phyloP scores from a whole-genome alignment of 2,329 filamentous ascomycete genomes.

The Fusarium redolens region DNA sequence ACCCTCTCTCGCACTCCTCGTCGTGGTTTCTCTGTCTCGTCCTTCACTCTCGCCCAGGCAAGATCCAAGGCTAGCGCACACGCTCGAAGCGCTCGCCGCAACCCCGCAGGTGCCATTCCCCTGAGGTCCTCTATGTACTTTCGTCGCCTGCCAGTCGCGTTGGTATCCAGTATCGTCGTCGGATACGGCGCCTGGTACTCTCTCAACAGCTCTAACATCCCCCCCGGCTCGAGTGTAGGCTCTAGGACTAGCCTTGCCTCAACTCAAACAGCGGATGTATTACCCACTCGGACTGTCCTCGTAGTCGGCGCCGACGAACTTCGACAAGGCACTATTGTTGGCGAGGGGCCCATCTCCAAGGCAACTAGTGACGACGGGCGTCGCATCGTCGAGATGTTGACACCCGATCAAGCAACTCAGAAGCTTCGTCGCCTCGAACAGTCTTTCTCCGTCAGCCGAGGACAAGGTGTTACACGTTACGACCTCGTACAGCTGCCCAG shows the following conservation, averaged over 20 bases:
- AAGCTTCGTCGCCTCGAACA: slow-evolving; percentile 91
- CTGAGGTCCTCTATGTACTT: slow-evolving; percentile 80
- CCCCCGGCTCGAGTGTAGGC: slow-evolving; percentile 46
- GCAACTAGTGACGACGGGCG: slow-evolving; percentile 85
- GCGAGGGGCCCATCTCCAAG: slow-evolving; percentile 89
- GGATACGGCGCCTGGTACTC: slow-evolving; percentile 83
- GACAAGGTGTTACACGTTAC: slow-evolving; percentile 91
- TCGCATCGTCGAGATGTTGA: slow-evolving; percentile 95
- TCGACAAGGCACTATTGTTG: slow-evolving; percentile 86
- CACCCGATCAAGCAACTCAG: slow-evolving; percentile 90
- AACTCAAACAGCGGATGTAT: slow-evolving; percentile 53
- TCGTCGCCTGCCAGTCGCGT: slow-evolving; percentile 73
- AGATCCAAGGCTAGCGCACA: slow-evolving; percentile 61
- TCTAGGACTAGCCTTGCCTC: slow-evolving; percentile 57
- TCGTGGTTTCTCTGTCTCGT: slow-evolving; percentile 55
- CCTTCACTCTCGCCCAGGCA: slow-evolving; percentile 70
- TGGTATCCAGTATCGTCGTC: slow-evolving; percentile 74
- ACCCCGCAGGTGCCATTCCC: slow-evolving; percentile 52
- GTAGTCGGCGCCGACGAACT: slow-evolving; percentile 92
- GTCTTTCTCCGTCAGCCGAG: slow-evolving; percentile 89
- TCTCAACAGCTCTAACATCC: slow-evolving; percentile 62
- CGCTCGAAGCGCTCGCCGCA: slow-evolving; percentile 54
- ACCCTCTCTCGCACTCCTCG: slow-evolving; percentile 63
- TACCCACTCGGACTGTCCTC: slow-evolving; percentile 74
- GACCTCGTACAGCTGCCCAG: slow-evolving; percentile 94